phyloP scores from a whole-genome alignment of 345 rosid genomes.

The Populus simonii region DNA sequence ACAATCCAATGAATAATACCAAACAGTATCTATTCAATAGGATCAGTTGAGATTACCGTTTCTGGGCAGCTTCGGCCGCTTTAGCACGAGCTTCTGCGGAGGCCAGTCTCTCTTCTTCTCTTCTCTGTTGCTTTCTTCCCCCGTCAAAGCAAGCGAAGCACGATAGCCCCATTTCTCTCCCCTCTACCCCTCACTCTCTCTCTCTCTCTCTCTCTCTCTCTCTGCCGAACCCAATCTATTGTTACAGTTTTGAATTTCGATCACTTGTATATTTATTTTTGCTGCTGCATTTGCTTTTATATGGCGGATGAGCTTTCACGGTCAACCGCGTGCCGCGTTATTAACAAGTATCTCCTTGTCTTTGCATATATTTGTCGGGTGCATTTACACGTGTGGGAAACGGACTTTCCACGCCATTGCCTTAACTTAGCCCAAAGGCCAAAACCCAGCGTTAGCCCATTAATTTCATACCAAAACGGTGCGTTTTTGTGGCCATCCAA shows the following conservation, averaged over 20 bases:
- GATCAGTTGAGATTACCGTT: conserved; percentile 39
- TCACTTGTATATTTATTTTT: not conserved
- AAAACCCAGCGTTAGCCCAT: not conserved
- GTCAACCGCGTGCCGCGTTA: not conserved
- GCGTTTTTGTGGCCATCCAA: not conserved
- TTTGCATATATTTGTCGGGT: not conserved
- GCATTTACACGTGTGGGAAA: not conserved
- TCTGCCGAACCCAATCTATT: not conserved
- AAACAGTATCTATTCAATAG: not conserved
- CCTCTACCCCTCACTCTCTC: not conserved
- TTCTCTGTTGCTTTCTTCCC: conserved; percentile 47
- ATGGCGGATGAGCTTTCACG: not conserved
- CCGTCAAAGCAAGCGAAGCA: conserved; percentile 79
- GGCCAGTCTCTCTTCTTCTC: conserved; percentile 67
- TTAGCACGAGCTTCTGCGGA: conserved; percentile 88
- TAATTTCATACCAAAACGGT: not conserved
- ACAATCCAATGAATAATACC: not conserved
- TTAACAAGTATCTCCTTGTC: not conserved
- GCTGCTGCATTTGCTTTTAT: too few species aligned
- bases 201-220: not conserved
- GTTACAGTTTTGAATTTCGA: not conserved
- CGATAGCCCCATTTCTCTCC: conserved; percentile 35
- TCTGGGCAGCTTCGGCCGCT: conserved; percentile 98
- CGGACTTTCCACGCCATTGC: not conserved
- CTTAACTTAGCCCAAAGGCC: not conserved